Conservation (phyloP, 257 asterid species). For the Fraxinus excelsior region DNA sequence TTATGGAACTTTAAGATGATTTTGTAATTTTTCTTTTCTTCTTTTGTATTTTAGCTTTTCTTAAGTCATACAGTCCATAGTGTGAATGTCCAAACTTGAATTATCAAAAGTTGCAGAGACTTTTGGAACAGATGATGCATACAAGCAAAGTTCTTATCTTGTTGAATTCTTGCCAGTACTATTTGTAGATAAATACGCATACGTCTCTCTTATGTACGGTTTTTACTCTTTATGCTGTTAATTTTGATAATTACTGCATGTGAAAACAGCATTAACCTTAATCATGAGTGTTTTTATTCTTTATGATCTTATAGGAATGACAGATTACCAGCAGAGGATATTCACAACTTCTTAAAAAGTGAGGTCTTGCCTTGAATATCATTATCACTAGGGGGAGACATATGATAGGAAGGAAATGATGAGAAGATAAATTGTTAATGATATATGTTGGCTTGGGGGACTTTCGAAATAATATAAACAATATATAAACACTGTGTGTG, state of each 20-base stretch:
- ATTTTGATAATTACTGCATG: constrained; percentile 28
- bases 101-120: constrained; percentile 27
- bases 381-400: too few species aligned
- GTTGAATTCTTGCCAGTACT: constrained; percentile 19
- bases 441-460: too few species aligned
- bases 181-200: background rate
- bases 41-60: constrained; percentile 20
- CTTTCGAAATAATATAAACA: too few species aligned
- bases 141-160: constrained; percentile 35
- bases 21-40: constrained; percentile 32
- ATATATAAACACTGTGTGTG: too few species aligned
- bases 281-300: constrained; percentile 22
- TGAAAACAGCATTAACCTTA: constrained; percentile 22
- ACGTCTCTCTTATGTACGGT: background rate
- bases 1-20: constrained; percentile 38
- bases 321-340: background rate
- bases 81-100: constrained; percentile 58
- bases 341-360: background rate
- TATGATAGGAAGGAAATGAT: too few species aligned
- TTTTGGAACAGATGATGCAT: constrained; percentile 61
- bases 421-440: too few species aligned
- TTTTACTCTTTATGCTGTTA: background rate
- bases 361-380: background rate
- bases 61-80: constrained; percentile 41
- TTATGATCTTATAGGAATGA: background rate